Evolutionary conservation across 2,329 filamentous ascomycete genomes (phyloP), one percentile per base, ranked within the genome.

Genomic region (Ramularia endophylla): DNA sequence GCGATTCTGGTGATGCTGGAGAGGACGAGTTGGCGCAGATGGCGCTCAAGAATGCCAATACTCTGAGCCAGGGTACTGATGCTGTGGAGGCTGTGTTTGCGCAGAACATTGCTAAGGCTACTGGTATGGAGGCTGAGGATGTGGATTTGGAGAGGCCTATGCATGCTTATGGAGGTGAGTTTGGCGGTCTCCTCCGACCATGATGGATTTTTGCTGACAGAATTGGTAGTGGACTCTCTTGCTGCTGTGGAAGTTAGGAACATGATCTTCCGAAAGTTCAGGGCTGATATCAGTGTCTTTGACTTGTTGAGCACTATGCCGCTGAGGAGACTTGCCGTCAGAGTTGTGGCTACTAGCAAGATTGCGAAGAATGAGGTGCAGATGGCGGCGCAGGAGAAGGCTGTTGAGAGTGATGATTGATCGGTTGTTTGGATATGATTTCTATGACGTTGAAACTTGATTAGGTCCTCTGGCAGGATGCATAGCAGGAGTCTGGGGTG

Each of bases 291-390:
- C 15, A 32, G 27, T 15, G 35, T 43, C 8, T 43, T 43, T 29
- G 41, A 43, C 20, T 19, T 43, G n/a, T 12, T 43, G 35, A 43
- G 36, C 35, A 34, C 35, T 25, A 28, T 43, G 15, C 27, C 40
- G 2, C 18, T 43, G 18, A 29, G 27, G 11, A 34, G 15, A 12
- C 20, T 43, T 17, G 40, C 40, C 5, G 18, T 31, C 8, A 27
- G 20, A 16, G 29, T 43, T 8, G 40, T 33, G 8, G 28, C 34
- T 8, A 38, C 19, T 27, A 43, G 40, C 27, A 43, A 43, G 34
- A 13, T 43, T 3, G 18, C 30, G 30, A 32, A 32, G 30, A 32
- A 17, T 15, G 30, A 32, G 30, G 30, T 32, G 30, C 30, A 32
- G 30, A 32, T 32, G 30, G 16, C 30, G 30, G 30, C 30, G 30